A percentile compares a stretch with the other conserved stretches of the same genome.
These are phyloP conservation scores for Saccharomycopsis hybrid DNA, from an alignment of 1,139 yeast genomes.

Conservation along the genomic window DNA sequence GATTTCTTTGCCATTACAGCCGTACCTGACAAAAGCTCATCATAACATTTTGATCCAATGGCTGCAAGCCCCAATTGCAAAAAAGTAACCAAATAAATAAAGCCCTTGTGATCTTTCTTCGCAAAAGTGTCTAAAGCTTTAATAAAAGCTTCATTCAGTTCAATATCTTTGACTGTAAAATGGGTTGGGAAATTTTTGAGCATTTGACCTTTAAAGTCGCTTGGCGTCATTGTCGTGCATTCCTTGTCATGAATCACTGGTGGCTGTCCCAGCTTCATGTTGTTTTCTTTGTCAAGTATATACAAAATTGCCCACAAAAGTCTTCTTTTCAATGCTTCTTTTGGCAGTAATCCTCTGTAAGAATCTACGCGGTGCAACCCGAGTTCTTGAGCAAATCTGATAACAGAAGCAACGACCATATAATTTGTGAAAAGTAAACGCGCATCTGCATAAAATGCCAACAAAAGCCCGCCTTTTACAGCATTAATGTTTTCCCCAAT, in stretches of 20 bases:
- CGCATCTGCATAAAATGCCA: background rate
- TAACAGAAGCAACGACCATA: background rate
- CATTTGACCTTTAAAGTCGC: conserved; percentile 6
- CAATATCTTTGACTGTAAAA: conserved; percentile 1
- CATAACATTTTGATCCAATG: conserved; percentile 2
- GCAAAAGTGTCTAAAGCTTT: background rate
- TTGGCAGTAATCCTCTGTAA: background rate
- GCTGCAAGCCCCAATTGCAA: background rate
- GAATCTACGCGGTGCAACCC: conserved; percentile 3
- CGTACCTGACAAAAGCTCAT: conserved; percentile 1
- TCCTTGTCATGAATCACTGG: conserved; percentile 9
- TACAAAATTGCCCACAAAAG: conserved; percentile 4
- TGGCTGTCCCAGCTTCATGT: conserved; percentile 1
- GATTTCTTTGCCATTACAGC: background rate
- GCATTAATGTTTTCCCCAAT: background rate
- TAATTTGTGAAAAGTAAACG: background rate
- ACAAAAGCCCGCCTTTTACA: conserved; percentile 2
- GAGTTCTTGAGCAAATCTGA: conserved; percentile 4
- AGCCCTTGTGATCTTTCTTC: background rate
- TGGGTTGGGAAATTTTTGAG: conserved; percentile 2
- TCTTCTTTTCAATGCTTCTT: conserved; percentile 4
- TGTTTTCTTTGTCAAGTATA: conserved; percentile 6
- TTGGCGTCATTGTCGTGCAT: background rate
- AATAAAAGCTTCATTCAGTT: too few relatives aligned
- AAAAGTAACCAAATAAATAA: background rate